These are phyloP conservation scores for Leptodontidium sp. DNA, from an alignment of 2,329 filamentous ascomycete species.

Conservation along the genomic window DNA sequence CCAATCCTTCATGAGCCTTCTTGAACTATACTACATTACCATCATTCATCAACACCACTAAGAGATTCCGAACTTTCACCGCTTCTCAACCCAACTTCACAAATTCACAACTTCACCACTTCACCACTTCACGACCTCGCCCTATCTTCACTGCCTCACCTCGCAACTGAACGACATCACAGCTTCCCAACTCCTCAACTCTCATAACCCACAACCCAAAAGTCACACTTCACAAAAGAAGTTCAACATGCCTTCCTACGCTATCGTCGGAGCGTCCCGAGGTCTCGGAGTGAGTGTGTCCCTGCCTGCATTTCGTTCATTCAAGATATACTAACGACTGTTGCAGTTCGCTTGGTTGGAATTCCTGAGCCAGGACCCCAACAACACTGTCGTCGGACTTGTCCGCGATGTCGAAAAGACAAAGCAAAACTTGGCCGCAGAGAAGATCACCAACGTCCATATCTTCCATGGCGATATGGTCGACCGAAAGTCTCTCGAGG, in stretches of 20 bases:
- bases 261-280: conserved; percentile 36
- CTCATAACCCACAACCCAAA: too few relatives aligned
- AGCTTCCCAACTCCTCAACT: too few relatives aligned
- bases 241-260: conserved; percentile 35
- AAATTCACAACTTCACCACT: too few relatives aligned
- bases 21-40: too few relatives aligned
- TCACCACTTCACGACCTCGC: too few relatives aligned
- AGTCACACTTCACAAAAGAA: neutral
- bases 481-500: neutral
- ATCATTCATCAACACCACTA: too few relatives aligned
- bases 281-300: conserved; percentile 33
- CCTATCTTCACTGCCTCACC: too few relatives aligned
- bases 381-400: conserved; percentile 57
- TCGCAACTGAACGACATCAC: too few relatives aligned
- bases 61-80: too few relatives aligned
- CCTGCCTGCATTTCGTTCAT: neutral
- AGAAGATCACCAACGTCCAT: neutral
- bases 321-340: neutral
- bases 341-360: conserved; percentile 58
- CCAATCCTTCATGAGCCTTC: too few relatives aligned
- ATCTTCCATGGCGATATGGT: conserved; percentile 1
- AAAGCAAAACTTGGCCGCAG: neutral
- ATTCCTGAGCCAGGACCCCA: conserved; percentile 53
- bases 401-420: conserved; percentile 53
- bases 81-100: too few relatives aligned